Conservation (phyloP, 179 eudicot species). For the Beta corolliflora region DNA sequence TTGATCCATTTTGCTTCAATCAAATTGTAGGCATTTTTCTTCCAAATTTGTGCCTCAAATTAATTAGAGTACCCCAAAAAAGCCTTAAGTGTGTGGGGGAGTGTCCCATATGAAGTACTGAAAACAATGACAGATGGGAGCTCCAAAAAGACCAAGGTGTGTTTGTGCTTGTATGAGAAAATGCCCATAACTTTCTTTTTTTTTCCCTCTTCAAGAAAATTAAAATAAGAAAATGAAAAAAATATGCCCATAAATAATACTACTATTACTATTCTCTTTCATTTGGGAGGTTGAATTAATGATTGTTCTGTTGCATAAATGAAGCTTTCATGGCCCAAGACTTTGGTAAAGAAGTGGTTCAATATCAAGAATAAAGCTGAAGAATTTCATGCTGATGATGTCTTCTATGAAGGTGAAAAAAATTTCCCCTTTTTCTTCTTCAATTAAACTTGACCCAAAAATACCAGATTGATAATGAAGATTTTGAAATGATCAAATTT, state of each 20-base stretch:
- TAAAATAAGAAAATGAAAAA: too few relatives aligned
- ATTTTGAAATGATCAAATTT: constrained; percentile 11
- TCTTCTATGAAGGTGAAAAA: constrained; percentile 50
- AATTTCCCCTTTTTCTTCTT: constrained; percentile 1
- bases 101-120: constrained; percentile 51
- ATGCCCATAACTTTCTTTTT: constrained; percentile 2
- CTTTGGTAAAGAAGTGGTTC: constrained; percentile 90
- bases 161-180: constrained; percentile 20
- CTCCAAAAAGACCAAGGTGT: constrained; percentile 86
- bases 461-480: not conserved
- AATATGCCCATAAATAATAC: too few relatives aligned
- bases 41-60: constrained; percentile 13
- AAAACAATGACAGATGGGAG: constrained; percentile 81
- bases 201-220: too few relatives aligned
- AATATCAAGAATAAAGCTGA: constrained; percentile 76
- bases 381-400: constrained; percentile 80
- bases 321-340: constrained; percentile 90
- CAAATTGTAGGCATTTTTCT: constrained; percentile 17
- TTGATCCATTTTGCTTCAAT: constrained; percentile 26
- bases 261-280: too few relatives aligned
- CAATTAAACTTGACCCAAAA: not conserved
- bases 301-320: constrained; percentile 37
- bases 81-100: constrained; percentile 16
- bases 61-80: constrained; percentile 8
- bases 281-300: constrained; percentile 19